A percentile compares a stretch with the other conserved stretches of the same genome.
phyloP scores from a whole-genome alignment of 805 yeast species.

The Nakazawaea pomicola region DNA sequence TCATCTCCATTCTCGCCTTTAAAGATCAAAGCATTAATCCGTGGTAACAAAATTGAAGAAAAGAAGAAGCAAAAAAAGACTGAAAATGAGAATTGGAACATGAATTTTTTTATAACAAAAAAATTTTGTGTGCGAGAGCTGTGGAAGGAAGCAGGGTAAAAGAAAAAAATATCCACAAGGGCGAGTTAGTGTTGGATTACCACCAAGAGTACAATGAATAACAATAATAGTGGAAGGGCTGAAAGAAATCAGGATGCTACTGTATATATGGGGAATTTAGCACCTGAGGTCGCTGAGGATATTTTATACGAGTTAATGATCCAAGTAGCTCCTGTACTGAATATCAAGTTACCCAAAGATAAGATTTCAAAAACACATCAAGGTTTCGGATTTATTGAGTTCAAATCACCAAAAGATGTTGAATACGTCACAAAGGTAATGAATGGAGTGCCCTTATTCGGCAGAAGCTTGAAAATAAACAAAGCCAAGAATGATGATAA shows the following conservation, averaged over 20 bases:
- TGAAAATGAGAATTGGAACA: background rate
- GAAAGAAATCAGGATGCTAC: constrained; percentile 57
- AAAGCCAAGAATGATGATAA: constrained; percentile 33
- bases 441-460: constrained; percentile 57
- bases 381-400: constrained; percentile 87
- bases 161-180: no score
- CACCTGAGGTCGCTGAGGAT: constrained; percentile 64
- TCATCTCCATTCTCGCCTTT: constrained; percentile 4
- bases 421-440: constrained; percentile 62
- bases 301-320: constrained; percentile 75
- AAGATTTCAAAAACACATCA: constrained; percentile 64
- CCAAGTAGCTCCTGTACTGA: constrained; percentile 76
- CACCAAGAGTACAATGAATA: no score
- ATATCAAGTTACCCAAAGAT: constrained; percentile 76
- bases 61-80: constrained; percentile 1
- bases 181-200: no score
- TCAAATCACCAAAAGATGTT: constrained; percentile 53
- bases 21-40: constrained; percentile 1
- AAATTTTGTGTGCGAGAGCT: no score
- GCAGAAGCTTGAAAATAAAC: constrained; percentile 55
- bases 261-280: constrained; percentile 79
- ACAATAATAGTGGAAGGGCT: background rate
- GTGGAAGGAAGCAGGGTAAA: no score
- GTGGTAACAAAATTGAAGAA: constrained; percentile 12
- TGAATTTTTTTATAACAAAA: constrained; percentile 1